Base-by-base conservation (phyloP, 2,329 filamentous ascomycete species). In the Penicillium paneum region DNA sequence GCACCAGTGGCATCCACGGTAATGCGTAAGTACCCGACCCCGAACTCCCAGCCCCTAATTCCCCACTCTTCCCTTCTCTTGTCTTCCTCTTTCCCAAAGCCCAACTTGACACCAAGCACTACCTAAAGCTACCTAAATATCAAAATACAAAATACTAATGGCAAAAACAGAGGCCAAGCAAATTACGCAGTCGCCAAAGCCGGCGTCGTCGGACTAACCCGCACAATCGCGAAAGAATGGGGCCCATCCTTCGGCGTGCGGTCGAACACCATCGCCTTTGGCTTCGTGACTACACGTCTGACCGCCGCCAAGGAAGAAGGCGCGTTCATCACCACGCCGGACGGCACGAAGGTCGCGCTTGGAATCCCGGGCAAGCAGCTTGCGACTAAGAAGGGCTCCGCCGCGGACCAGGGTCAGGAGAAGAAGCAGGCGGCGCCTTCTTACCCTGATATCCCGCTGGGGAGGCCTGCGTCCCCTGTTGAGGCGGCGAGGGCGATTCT, bases 161-260 rank as follows among this genome's bases (percentile, higher is more conserved):
- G 10, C 31, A 13, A 42, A 44, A 13, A 49, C 36, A 62, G 74
- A 13, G 91, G 91, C n/a, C 91, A 96, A 79, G 84, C 88, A 64
- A 96, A 96, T 79, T 96, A 96, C 74, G 83, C 88, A 34, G 78
- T 92, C 44, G 91, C 89, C 50, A 96, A 96, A 78, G 89, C 91
- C 3, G 91, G 90, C 42, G 84, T 96, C 13, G 83, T 83, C 11
- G 91, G 91, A 6, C 81, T 96, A 54, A 92, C 88, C 34, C 95
- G 94, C 78, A 91, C 90, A 1, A 90, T 96, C 68, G 90, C 91
- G 3, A 95, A 96, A 77, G 87, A 96, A 78, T 96, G 91, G 91
- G 91, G 91, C 1, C 90, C 89, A 0, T 74, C 79, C 35, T 96
- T 92, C 65, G 91, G 90, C 48, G 91, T 96, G 6, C 80, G 91